Percentiles rank a stretch among this genome's conserved stretches.
phyloP scores from a whole-genome alignment of 2,329 filamentous ascomycete species.

The Colletotrichum costaricense region DNA sequence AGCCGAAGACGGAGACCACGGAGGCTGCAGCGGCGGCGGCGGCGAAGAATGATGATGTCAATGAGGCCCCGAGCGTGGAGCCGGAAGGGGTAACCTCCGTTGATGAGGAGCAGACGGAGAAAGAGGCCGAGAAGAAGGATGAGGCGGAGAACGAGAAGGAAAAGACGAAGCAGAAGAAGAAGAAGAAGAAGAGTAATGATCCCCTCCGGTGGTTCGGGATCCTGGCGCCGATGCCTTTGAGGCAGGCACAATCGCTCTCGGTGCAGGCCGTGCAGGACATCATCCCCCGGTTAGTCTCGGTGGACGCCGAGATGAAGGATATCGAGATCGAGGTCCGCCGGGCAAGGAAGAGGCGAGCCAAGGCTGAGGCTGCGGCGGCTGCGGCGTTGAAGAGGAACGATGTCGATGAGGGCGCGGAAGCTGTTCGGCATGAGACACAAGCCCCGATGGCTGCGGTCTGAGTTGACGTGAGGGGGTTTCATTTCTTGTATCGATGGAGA shows the following conservation, averaged over 20 bases:
- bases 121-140: constrained; percentile 26
- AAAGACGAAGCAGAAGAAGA: constrained; percentile 14
- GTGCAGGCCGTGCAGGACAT: constrained; percentile 65
- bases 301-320: constrained; percentile 70
- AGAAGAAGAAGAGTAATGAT: constrained; percentile 49
- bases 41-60: not conserved
- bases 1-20: not conserved
- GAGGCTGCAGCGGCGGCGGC: constrained; percentile 22
- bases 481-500: not conserved
- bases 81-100: not conserved
- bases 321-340: constrained; percentile 77
- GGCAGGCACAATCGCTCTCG: constrained; percentile 70
- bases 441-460: not conserved
- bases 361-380: constrained; percentile 50
- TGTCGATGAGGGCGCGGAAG: constrained; percentile 13
- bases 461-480: constrained; percentile 13
- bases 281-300: constrained; percentile 66
- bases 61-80: constrained; percentile 9
- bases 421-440: not conserved
- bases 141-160: constrained; percentile 14
- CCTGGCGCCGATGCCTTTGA: constrained; percentile 62
- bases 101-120: constrained; percentile 23
- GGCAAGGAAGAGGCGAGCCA: constrained; percentile 65
- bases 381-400: constrained; percentile 44
- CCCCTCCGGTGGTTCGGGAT: constrained; percentile 71